A percentile compares a stretch with the other conserved stretches of the same genome.
Evolutionary conservation across 306 rosid species (phyloP).

Genomic region (Cucurbita pepo): DNA sequence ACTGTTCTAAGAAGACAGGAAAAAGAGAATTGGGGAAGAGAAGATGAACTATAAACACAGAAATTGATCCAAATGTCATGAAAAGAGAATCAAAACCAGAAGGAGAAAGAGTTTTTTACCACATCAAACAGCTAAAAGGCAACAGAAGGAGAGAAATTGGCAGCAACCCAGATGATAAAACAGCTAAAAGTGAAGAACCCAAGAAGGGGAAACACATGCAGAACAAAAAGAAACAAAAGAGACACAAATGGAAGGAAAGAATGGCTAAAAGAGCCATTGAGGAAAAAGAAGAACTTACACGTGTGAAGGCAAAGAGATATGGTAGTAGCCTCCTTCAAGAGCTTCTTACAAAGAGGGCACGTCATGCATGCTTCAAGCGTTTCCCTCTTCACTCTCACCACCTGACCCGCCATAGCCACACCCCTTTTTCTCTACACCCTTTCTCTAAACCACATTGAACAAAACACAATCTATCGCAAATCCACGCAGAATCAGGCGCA

Average conservation of each 20-base stretch:
- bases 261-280: not conserved
- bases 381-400: slow-evolving; percentile 52
- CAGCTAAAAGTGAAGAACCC: not conserved
- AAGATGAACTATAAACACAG: not conserved
- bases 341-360: slow-evolving; percentile 79
- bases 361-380: slow-evolving; percentile 75
- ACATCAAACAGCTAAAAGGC: not conserved
- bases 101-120: not conserved
- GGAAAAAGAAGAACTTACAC: slow-evolving; percentile 26
- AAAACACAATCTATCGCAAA: not conserved
- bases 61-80: not conserved
- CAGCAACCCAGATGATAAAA: slow-evolving; percentile 3
- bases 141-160: not conserved
- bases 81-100: not conserved
- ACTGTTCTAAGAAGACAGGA: not conserved
- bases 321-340: slow-evolving; percentile 74
- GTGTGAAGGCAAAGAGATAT: slow-evolving; percentile 92
- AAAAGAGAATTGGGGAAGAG: not conserved
- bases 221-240: not conserved
- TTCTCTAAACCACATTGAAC: slow-evolving; percentile 14
- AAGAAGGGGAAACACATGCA: slow-evolving; percentile 8
- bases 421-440: slow-evolving; percentile 1
- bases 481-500: not conserved
- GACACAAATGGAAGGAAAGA: slow-evolving; percentile 17
- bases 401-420: slow-evolving; percentile 42